phyloP scores from a whole-genome alignment of 2,329 filamentous ascomycete genomes.

The Pseudophaeomoniella oleicola region DNA sequence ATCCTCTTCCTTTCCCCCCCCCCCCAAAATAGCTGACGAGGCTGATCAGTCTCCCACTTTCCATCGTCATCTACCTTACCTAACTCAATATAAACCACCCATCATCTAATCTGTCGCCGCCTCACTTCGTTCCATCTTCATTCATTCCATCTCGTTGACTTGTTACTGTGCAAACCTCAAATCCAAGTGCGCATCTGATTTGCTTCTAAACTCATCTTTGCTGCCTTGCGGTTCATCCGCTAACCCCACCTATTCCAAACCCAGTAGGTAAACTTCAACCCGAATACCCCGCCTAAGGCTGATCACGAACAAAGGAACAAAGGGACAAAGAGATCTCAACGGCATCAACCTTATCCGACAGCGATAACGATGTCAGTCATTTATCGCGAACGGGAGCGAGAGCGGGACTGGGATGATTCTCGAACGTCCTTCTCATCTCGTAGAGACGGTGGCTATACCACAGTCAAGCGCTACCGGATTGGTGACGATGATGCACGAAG shows the following conservation, averaged over 20 bases:
- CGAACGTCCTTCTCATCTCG: conserved; percentile 12
- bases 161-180: background rate
- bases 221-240: background rate
- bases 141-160: background rate
- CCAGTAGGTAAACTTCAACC: background rate
- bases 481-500: conserved; percentile 23
- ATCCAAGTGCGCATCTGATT: background rate
- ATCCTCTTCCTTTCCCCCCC: no score
- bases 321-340: background rate
- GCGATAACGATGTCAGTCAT: conserved; percentile 18
- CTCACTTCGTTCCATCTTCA: background rate
- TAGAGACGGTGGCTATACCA: conserved; percentile 32
- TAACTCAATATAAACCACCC: background rate
- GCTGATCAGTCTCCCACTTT: background rate
- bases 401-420: conserved; percentile 26
- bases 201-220: background rate
- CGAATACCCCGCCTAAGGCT: background rate
- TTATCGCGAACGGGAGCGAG: conserved; percentile 24
- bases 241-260: background rate
- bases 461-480: conserved; percentile 44
- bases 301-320: background rate
- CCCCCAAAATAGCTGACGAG: background rate
- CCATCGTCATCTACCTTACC: background rate
- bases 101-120: background rate
- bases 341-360: background rate